Evolutionary conservation across 768 basidiomycete species (phyloP).

Genomic region (Trametes cingulata): DNA sequence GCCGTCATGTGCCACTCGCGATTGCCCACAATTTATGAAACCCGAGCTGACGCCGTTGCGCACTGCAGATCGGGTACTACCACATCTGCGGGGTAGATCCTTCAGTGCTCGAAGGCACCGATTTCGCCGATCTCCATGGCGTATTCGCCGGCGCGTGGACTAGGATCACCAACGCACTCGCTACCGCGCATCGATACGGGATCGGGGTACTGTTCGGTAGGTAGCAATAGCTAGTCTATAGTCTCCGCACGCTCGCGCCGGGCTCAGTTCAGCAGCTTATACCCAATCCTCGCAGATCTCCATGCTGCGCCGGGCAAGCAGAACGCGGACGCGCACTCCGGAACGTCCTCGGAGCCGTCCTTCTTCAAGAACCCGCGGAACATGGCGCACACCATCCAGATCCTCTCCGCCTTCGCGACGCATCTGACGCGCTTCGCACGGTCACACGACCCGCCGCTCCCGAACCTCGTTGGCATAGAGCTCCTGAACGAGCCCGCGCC

Average conservation of each 20-base stretch:
- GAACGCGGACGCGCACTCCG: conserved; percentile 66
- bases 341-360: conserved; percentile 49
- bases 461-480: conserved; percentile 56
- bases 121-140: conserved; percentile 52
- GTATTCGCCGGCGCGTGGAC: conserved; percentile 70
- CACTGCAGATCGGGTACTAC: conserved; percentile 67
- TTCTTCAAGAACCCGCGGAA: conserved; percentile 51
- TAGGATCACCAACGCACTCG: conserved; percentile 59
- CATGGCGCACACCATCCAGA: conserved; percentile 47
- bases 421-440: conserved; percentile 14
- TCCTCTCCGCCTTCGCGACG: conserved; percentile 26
- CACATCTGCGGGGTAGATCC: conserved; percentile 62
- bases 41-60: neutral
- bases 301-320: conserved; percentile 79
- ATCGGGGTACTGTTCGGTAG: conserved; percentile 76
- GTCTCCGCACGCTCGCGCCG: neutral
- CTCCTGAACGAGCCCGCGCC: conserved; percentile 63
- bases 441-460: conserved; percentile 38
- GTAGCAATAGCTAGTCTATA: neutral
- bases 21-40: neutral
- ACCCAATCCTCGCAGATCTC: conserved; percentile 47
- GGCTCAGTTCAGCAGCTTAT: neutral
- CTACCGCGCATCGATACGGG: conserved; percentile 52
- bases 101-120: conserved; percentile 61
- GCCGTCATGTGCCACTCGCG: too few relatives aligned